A percentile compares a stretch with the other conserved stretches of the same genome.
These are phyloP conservation scores for Ceratocystis lukuohia DNA, from an alignment of 2,329 filamentous ascomycete genomes.

Conservation along the genomic window DNA sequence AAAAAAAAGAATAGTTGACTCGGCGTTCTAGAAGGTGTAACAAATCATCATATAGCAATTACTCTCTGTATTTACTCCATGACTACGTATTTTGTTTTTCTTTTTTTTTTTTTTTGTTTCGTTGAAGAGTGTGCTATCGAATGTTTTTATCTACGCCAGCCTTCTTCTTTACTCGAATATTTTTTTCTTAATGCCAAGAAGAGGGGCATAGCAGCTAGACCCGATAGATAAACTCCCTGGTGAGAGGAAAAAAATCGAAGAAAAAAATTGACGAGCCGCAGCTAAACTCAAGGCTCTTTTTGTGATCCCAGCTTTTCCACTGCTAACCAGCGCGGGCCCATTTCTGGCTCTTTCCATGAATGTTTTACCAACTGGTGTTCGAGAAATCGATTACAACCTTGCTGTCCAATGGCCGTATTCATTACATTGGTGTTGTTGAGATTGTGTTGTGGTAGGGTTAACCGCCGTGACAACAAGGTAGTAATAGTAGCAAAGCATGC, in stretches of 20 bases:
- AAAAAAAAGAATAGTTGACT: background rate
- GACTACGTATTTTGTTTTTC: background rate
- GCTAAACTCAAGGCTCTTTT: background rate
- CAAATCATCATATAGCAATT: no score
- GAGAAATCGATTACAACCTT: no score
- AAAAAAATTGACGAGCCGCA: background rate
- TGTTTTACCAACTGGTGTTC: background rate
- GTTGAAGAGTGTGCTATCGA: background rate
- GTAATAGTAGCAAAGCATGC: no score
- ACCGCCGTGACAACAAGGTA: no score
- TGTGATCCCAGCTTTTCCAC: background rate
- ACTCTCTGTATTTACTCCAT: no score
- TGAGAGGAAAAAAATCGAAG: background rate
- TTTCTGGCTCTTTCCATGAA: background rate
- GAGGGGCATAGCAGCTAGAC: background rate
- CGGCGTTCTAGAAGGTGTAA: background rate
- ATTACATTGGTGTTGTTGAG: background rate
- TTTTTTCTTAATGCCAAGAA: constrained; percentile 2
- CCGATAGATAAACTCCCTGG: constrained; percentile 2
- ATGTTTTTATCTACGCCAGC: background rate
- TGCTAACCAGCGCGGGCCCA: background rate
- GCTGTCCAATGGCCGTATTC: no score
- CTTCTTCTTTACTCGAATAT: background rate
- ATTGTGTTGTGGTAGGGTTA: background rate
- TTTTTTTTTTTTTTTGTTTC: background rate